These are phyloP conservation scores for Echium plantagineum DNA, from an alignment of 257 asterid genomes.

Conservation along the genomic window DNA sequence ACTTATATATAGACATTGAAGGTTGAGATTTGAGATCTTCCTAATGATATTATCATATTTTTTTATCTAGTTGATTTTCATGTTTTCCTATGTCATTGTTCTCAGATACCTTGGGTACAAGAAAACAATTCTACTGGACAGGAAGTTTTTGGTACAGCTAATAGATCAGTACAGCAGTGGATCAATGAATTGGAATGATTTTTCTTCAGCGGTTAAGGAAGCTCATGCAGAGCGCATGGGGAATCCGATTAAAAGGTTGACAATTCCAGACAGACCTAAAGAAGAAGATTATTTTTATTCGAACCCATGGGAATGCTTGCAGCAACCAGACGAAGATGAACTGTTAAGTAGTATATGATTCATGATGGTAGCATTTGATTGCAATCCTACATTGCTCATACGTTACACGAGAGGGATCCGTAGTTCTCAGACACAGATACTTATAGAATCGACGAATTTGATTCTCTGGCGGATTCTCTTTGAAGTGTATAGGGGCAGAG, in stretches of 20 bases:
- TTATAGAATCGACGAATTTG: background rate
- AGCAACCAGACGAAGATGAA: slow-evolving; percentile 15
- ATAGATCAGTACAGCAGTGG: slow-evolving; percentile 32
- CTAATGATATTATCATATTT: too few relatives aligned
- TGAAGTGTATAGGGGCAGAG: background rate
- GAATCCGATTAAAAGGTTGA: slow-evolving; percentile 26
- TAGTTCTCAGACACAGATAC: background rate
- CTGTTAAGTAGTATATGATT: background rate
- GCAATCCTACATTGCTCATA: background rate
- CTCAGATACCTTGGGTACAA: slow-evolving; percentile 48
- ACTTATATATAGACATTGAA: background rate
- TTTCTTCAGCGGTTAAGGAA: slow-evolving; percentile 35
- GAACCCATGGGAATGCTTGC: slow-evolving; percentile 64
- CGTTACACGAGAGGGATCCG: background rate
- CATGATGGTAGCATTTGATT: background rate
- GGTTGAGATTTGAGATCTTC: background rate
- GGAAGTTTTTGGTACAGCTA: slow-evolving; percentile 32
- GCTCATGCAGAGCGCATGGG: slow-evolving; percentile 43
- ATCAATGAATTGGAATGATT: slow-evolving; percentile 44
- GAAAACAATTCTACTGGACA: slow-evolving; percentile 45
- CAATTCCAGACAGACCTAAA: slow-evolving; percentile 39
- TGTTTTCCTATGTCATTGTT: background rate
- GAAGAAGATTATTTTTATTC: slow-evolving; percentile 66
- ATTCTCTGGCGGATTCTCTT: background rate
- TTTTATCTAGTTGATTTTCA: background rate